phyloP scores from a whole-genome alignment of 1,284 basidiomycete genomes.

The Austroboletus novae-zelandiae region DNA sequence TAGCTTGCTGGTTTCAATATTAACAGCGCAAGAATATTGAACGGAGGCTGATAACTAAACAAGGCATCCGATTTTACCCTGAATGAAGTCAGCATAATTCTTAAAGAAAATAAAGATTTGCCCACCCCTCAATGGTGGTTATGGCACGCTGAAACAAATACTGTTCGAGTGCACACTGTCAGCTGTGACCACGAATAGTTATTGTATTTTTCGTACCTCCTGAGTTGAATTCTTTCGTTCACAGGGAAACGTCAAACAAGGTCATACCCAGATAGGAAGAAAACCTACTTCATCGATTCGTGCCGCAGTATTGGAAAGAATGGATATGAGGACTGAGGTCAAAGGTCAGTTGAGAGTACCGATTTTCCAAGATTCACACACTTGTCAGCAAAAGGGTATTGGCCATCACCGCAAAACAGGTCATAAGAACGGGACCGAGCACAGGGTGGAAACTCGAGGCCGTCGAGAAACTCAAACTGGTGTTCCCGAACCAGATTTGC shows the following conservation, averaged over 20 bases:
- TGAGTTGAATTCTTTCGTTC: conserved; percentile 68
- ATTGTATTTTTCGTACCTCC: conserved; percentile 50
- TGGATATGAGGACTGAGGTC: conserved; percentile 72
- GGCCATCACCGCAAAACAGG: conserved; percentile 76
- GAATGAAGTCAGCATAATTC: conserved; percentile 3
- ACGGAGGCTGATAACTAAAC: conserved; percentile 89
- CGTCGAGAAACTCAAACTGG: conserved; percentile 64
- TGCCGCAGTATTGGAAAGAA: conserved; percentile 83
- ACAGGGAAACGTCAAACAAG: conserved; percentile 3
- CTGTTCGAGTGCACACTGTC: conserved; percentile 36
- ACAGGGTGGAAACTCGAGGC: conserved; percentile 80
- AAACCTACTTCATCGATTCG: conserved; percentile 69
- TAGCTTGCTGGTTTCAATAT: conserved; percentile 77
- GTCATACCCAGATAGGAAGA: background rate
- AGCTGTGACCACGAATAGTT: conserved; percentile 2
- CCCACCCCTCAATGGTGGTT: conserved; percentile 83
- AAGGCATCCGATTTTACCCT: conserved; percentile 86
- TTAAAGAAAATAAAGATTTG: background rate
- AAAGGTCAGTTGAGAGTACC: background rate
- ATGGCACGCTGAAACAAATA: conserved; percentile 89
- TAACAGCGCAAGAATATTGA: conserved; percentile 76
- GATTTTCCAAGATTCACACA: conserved; percentile 35
- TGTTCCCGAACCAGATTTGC: conserved; percentile 84
- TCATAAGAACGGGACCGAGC: conserved; percentile 85
- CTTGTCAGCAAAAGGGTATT: conserved; percentile 81